Conservation (phyloP, 257 asterid genomes). For the Penstemon barbatus region DNA sequence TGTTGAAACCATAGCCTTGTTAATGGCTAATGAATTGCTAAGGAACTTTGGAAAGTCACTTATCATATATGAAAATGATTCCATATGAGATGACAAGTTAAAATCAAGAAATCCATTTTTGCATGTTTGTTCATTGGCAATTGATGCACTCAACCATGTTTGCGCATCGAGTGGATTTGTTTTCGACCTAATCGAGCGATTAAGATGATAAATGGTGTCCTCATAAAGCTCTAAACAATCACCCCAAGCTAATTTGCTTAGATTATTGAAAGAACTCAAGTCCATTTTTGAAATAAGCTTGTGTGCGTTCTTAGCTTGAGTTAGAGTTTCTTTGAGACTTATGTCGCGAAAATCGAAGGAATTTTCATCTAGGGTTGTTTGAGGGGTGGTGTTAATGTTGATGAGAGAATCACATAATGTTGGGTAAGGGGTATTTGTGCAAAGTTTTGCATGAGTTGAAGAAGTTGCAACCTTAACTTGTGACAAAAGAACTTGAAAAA, state of each 20-base stretch:
- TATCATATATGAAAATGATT: constrained; percentile 20
- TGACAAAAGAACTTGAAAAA: constrained; percentile 11
- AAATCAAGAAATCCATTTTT: constrained; percentile 57
- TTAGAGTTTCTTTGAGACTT: constrained; percentile 41
- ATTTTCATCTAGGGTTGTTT: constrained; percentile 29
- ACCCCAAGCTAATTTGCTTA: constrained; percentile 46
- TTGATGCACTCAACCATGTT: constrained; percentile 70
- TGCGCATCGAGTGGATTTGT: constrained; percentile 37
- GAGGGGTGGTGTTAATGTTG: constrained; percentile 13
- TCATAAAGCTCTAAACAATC: constrained; percentile 56
- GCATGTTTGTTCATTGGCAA: constrained; percentile 65
- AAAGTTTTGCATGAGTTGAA: constrained; percentile 28
- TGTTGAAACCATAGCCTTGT: constrained; percentile 32
- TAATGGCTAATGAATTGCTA: constrained; percentile 65
- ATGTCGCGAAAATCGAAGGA: constrained; percentile 28
- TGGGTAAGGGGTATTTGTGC: constrained; percentile 59
- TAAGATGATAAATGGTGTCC: constrained; percentile 45
- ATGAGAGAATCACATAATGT: constrained; percentile 46
- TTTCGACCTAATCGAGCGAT: constrained; percentile 14
- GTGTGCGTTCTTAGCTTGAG: constrained; percentile 42
- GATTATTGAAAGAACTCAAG: constrained; percentile 37
- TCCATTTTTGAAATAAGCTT: constrained; percentile 40
- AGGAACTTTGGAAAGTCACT: constrained; percentile 39
- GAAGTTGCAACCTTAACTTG: constrained; percentile 27
- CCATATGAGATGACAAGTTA: constrained; percentile 34